Evolutionary conservation across 768 basidiomycete genomes (phyloP), one percentile per base, ranked within the genome.

Genomic region (Trametes sanguinea): DNA sequence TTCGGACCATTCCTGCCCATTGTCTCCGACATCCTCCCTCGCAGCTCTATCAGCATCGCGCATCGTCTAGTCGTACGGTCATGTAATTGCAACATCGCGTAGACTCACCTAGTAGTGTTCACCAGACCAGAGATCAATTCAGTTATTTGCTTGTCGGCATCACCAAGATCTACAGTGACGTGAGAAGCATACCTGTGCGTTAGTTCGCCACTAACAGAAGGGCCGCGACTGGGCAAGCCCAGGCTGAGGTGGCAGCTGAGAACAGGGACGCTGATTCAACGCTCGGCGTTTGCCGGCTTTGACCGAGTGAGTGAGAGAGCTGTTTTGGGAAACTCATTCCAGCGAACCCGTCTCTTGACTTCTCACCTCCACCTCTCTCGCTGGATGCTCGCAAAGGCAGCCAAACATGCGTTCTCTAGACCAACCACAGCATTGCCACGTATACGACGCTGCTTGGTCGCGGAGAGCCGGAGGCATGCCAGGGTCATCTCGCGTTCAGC

Each of bases 381-480:
- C 65, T 73, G 61, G 67, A 80, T 78, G 79, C 69, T 78, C 62
- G 73, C 73, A 42, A 71, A 72, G 22, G 65, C 73, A 22, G 45
- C 79, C 59, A 77, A 76, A 68, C 78, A 78, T 75, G 80, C 72
- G 45, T 68, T 83, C 48, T 65, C 74, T 63, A 78, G 72, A 65
- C 70, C 75, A 27, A 64, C 76, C 10, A 66, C 73, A 57, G 68
- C 69, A 2, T 13, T 69, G 13, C 80, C 77, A 62, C 72, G 76
- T 53, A 78, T 83, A 68, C 77, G 75, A 65, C 75, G 79, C 57
- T 82, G 77, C 67, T 76, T 82, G 35, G 66, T 73, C 60, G 72
- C 77, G 16, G 74, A 72, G 54, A 69, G 74, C 40, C 69, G 69
- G 57, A 14, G 48, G 9, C 37, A 39, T 14, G 37, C 17, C 11